Base-by-base conservation (phyloP, 257 asterid species). In the Ilex aquifolium region DNA sequence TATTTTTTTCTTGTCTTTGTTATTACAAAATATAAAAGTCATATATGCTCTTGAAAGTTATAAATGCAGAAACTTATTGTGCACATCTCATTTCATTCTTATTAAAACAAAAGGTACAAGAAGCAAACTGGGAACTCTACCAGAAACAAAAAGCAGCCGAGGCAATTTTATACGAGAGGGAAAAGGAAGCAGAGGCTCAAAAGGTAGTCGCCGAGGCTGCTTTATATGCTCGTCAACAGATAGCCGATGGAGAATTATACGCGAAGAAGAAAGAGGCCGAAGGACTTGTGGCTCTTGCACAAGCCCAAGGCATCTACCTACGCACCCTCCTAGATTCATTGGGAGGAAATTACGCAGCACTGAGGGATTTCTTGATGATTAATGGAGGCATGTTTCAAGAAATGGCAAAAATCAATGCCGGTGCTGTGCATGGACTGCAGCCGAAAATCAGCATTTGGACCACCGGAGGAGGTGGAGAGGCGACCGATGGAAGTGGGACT, bases 381-480 rank as follows among this genome's bases (percentile, higher is more conserved):
- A 80, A 61, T 32, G 81, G 84, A 0, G 91, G 95, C 8, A 61
- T 74, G 78, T 83, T 70, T 39, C 87, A 80, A 65, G 73, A 80
- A 2, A 54, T 86, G 11, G 95, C 95, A 10, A 78, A 72, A 79
- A 83, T 80, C 64, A 83, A 83, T 10, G 95, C 77, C 0, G 81
- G 81, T 14, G 91, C 81, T 0, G 66, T 83, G 11, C 72, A 59
- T 2, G 91, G 95, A 10, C 71, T 86, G 70, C 86, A 83, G 62
- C 95, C 95, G 0, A 83, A 77, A 64, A 74, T 83, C 54, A 86
- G 88, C 79, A 82, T 86, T 16, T 86, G 95, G 95, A 84, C 83
- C 0, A 76, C 32, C 7, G 52, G 13, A 46, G 82, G 73, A 7
- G 65, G 74, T 1, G 65, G 59, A 1, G 75, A 8, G 3, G 69